Conservation (phyloP, 495 filamentous ascomycete species). For the Saxophila tyrrhenica region DNA sequence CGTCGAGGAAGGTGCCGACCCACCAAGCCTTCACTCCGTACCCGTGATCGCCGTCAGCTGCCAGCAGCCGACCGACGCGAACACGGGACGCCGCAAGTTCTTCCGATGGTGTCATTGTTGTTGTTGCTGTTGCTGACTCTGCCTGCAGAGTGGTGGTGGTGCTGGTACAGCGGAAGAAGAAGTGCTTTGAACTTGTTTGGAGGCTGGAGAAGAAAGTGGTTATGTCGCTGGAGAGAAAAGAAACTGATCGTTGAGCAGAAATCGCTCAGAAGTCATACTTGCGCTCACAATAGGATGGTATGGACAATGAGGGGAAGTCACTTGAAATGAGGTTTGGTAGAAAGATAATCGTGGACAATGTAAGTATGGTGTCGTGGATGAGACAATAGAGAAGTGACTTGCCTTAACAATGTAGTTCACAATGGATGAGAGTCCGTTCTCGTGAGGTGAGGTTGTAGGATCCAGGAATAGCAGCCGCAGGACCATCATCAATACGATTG, state of each 20-base stretch:
- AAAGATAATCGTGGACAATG: neutral
- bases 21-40: neutral
- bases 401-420: neutral
- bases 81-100: neutral
- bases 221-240: neutral
- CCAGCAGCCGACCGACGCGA: neutral
- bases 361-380: neutral
- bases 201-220: no score
- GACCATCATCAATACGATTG: neutral
- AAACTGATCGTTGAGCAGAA: neutral
- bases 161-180: neutral
- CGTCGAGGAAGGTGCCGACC: neutral
- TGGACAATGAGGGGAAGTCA: neutral
- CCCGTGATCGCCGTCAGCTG: neutral
- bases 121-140: neutral
- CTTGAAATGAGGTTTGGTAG: neutral
- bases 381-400: neutral
- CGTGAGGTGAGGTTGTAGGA: neutral
- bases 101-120: neutral
- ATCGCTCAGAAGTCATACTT: neutral
- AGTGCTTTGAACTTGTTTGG: neutral
- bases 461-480: neutral
- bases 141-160: neutral
- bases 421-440: neutral
- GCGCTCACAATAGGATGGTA: neutral